Evolutionary conservation across 1,284 basidiomycete genomes (phyloP), one percentile per base, ranked within the genome.

Genomic region (Rhodotorula sp.): DNA sequence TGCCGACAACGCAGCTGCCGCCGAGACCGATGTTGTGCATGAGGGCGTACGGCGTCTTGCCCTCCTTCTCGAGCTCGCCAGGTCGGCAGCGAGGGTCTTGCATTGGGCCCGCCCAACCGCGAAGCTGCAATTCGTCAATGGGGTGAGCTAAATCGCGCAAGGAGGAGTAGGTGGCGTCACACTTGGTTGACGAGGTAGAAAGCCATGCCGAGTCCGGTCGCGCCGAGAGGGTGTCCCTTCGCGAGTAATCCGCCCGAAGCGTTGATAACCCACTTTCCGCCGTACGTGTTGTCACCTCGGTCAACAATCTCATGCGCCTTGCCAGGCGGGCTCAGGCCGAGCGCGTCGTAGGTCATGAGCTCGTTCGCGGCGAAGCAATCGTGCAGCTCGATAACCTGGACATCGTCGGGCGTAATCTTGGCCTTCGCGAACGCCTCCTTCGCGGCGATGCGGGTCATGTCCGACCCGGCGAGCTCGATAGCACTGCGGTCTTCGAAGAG

Each of bases 211-310:
- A 93, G 80, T 2, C 91, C 91, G 11, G 89, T 91, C 2, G 91
- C 91, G 53, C 47, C 52, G 9, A 70, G 66, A 4, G 70, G 67
- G 9, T 91, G 89, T 2, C 91, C 91, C 78, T 92, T 93, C 46
- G 89, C 89, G 78, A 93, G 90, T 44, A 94, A 84, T 0, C 91
- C 91, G 47, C 91, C 91, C 64, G 88, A 79, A 0, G 92, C 90
- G 77, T 94, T 94, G 60, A 94, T 81, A n/a, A 93, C 89, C 72
- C 86, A 93, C 79, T 91, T 91, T 20, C 91, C 91, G 40, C 90
- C 90, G 71, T 90, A 91, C 86, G 91, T 93, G 77, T 90, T 92
- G 77, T 93, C 89, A 0, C 87, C 87, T 8, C 83, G 81, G 60
- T 92, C 89, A 31, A 92, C 88, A 69, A 93, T 73, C 75, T 87